phyloP scores from a whole-genome alignment of 495 filamentous ascomycete genomes.

The Penicillium nucicola region DNA sequence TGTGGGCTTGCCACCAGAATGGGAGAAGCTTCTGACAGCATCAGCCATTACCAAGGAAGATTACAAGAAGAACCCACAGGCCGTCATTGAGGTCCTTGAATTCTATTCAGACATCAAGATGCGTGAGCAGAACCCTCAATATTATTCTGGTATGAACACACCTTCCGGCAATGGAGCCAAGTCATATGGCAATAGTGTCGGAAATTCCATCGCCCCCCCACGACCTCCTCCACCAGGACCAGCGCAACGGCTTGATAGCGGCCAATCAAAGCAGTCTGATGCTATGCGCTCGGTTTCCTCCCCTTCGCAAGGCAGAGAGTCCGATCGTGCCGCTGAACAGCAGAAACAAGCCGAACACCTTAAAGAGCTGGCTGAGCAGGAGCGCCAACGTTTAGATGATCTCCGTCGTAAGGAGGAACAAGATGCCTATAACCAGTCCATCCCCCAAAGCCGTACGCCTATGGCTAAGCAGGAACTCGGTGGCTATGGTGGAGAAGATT shows the following conservation, averaged over 20 bases:
- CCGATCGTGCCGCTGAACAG: conserved; percentile 39
- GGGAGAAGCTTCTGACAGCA: conserved; percentile 90
- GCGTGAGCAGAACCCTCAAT: conserved; percentile 74
- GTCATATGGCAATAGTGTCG: conserved; percentile 41
- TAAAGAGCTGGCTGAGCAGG: conserved; percentile 48
- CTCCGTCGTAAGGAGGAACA: conserved; percentile 60
- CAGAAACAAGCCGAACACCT: conserved; percentile 45
- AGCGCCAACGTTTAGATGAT: conserved; percentile 50
- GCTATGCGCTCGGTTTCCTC: conserved; percentile 32
- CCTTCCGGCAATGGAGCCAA: conserved; percentile 47
- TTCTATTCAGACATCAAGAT: conserved; percentile 97
- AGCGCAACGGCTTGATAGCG: conserved; percentile 40
- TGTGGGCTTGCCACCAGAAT: conserved; percentile 88
- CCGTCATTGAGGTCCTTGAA: conserved; percentile 93
- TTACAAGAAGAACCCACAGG: conserved; percentile 96
- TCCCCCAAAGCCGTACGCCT: conserved; percentile 72
- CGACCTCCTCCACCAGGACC: conserved; percentile 61
- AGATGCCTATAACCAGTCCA: conserved; percentile 81
- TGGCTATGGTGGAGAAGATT: conserved; percentile 54
- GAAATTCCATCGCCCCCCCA: conserved; percentile 74
- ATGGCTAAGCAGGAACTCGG: conserved; percentile 87
- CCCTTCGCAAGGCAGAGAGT: conserved; percentile 32
- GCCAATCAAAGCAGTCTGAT: conserved; percentile 32
- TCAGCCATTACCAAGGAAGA: conserved; percentile 98
- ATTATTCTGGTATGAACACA: conserved; percentile 65